phyloP scores from a whole-genome alignment of 2,329 filamentous ascomycete species.

The Cephalotrichum gorgonifer region DNA sequence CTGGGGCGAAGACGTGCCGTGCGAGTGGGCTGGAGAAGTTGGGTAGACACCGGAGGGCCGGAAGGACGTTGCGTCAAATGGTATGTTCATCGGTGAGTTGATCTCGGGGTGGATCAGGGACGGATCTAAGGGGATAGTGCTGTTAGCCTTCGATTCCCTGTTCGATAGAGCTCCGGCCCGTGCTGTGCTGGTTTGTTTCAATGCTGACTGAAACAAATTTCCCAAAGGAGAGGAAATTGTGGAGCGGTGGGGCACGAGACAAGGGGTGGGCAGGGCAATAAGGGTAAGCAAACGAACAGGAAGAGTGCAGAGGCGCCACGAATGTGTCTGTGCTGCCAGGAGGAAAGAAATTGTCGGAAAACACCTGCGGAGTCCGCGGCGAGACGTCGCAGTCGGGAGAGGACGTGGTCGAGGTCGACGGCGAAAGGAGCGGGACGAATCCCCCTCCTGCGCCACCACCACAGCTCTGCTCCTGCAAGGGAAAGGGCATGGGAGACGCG shows the following conservation, averaged over 20 bases:
- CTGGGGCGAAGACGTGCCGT: constrained; percentile 33
- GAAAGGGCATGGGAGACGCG: not conserved
- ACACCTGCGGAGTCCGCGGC: not conserved
- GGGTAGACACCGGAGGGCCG: constrained; percentile 40
- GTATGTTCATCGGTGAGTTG: constrained; percentile 35
- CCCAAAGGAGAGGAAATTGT: no score
- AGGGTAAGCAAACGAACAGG: not conserved
- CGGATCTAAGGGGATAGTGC: constrained; percentile 35
- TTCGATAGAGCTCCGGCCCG: no score
- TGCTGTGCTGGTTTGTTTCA: not conserved
- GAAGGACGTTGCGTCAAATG: constrained; percentile 37
- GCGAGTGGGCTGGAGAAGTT: constrained; percentile 53
- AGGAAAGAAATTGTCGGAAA: not conserved
- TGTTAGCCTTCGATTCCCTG: constrained; percentile 4
- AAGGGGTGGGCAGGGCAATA: no score
- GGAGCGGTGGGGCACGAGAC: no score
- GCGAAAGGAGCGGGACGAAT: not conserved
- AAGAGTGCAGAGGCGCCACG: not conserved
- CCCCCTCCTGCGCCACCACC: no score
- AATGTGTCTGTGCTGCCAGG: not conserved
- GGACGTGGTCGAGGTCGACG: constrained; percentile 5
- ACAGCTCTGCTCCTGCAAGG: not conserved
- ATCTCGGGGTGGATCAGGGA: constrained; percentile 47
- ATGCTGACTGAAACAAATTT: not conserved
- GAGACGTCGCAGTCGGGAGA: constrained; percentile 1